Evolutionary conservation across 345 rosid genomes (phyloP), one percentile per base, ranked within the genome.

Genomic region (Streptanthus diversifolius): DNA sequence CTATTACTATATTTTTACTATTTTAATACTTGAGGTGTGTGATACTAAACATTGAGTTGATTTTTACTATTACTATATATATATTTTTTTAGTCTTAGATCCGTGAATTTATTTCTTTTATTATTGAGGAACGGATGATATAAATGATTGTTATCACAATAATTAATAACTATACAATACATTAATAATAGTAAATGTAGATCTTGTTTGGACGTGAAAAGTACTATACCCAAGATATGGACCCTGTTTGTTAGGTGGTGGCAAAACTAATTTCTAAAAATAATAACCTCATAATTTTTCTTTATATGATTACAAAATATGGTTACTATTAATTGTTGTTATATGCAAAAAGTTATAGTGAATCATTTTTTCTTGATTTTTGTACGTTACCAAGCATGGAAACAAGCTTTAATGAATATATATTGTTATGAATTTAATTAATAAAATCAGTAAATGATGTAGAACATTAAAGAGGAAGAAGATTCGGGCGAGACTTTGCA

Each of bases 211-310:
- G 72, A 57, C 75, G 71, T 76, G 61, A 62, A 63, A 70, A 63
- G 66, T 70, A 64, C 72, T 36, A 77, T 29, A 63, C 79, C 54
- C 47, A 57, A 71, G 76, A 64, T 15, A 57, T 71, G 80, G 80
- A 77, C 76, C 76, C 76, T 77, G n/a, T 77, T 57, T 71, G 72
- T 71, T 77, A 56, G 72, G 80, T 77, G 68, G 57, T 65, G 72
- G 68, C 76, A 71, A 63, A 71, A 47, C 17, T 62, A 52, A 61
- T 61, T 62, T 75, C 70, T 15, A 52, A 35, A 53, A 13, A 62
- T 15, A 24, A 36, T 53, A 51, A 35, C 70, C 41, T 44, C 14
- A 62, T 18, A 0, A 9, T 35, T 45, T 11, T 36, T 3, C 39
- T 43, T 52, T 61, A 17, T 52, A 43, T 48, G 51, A 75, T 61